Conservation (phyloP, 2,329 filamentous ascomycete genomes). For the Westerdykella sp. region DNA sequence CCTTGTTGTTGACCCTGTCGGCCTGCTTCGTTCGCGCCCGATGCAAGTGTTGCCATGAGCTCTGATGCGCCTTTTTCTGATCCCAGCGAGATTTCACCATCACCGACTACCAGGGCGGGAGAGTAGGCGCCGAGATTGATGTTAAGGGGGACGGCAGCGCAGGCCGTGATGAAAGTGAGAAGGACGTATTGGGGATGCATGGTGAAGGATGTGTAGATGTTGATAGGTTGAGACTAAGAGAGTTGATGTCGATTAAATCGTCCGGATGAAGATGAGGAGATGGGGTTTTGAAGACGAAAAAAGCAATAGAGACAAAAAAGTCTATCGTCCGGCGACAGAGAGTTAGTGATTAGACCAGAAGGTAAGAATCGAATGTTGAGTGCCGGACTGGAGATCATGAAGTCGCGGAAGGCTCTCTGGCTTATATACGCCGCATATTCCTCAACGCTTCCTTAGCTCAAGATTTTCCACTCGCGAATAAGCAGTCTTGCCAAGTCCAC, state of each 20-base stretch:
- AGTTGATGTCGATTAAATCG: conserved; percentile 12
- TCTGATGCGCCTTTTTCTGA: conserved; percentile 38
- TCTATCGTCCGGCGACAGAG: conserved; percentile 29
- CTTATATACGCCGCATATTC: conserved; percentile 23
- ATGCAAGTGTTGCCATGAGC: conserved; percentile 42
- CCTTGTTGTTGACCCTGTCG: conserved; percentile 10
- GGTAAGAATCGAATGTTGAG: conserved; percentile 32
- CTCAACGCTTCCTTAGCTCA: conserved; percentile 5
- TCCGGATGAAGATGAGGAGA: conserved; percentile 2
- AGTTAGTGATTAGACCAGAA: conserved; percentile 16
- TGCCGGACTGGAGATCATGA: conserved; percentile 34
- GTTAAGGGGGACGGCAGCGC: conserved; percentile 44
- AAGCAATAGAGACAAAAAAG: conserved; percentile 14
- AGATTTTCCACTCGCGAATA: conserved; percentile 6
- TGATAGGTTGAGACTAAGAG: conserved; percentile 10
- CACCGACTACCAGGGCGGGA: conserved; percentile 49
- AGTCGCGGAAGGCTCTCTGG: conserved; percentile 8
- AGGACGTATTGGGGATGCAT: conserved; percentile 37
- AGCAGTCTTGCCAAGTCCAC: conserved; percentile 24
- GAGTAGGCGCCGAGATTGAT: conserved; percentile 50
- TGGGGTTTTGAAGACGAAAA: conserved; percentile 8
- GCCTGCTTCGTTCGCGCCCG: conserved; percentile 31
- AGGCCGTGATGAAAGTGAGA: conserved; percentile 30
- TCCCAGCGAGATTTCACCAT: conserved; percentile 48
- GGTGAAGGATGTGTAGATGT: conserved; percentile 16